These are phyloP conservation scores for Botryotinia narcissicola DNA, from an alignment of 2,329 filamentous ascomycete species.

Conservation along the genomic window DNA sequence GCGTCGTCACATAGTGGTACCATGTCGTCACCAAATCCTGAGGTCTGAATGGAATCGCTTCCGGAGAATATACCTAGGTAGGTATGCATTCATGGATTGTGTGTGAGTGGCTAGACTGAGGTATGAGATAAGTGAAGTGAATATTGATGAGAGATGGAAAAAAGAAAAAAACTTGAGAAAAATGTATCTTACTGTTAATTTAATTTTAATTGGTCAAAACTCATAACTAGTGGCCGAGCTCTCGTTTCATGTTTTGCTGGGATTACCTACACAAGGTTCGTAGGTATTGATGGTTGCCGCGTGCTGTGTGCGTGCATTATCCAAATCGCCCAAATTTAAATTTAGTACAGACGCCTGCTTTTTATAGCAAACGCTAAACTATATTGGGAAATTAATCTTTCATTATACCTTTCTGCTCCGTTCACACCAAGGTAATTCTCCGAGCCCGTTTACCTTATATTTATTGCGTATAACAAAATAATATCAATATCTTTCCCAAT, in stretches of 20 bases:
- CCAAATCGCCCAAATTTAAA: constrained; percentile 5
- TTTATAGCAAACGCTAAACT: not conserved
- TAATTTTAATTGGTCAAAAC: constrained; percentile 3
- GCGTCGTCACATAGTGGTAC: not conserved
- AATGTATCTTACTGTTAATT: not conserved
- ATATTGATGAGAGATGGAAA: not conserved
- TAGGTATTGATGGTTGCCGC: not conserved
- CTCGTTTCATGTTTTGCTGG: constrained; percentile 19
- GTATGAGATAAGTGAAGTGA: not conserved
- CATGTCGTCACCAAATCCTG: constrained; percentile 9
- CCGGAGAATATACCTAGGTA: not conserved
- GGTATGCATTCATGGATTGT: not conserved
- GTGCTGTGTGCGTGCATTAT: not conserved
- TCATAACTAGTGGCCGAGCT: constrained; percentile 1
- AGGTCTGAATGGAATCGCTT: constrained; percentile 4
- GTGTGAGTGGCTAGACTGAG: not conserved
- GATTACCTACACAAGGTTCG: constrained; percentile 1
- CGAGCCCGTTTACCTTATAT: not conserved
- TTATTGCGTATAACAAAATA: not conserved
- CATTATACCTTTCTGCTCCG: not conserved
- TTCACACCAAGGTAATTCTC: constrained; percentile 1
- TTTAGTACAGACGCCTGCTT: not conserved
- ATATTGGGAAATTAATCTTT: not conserved
- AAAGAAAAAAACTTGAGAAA: not conserved
- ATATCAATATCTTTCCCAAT: not conserved